Evolutionary conservation across 2,329 filamentous ascomycete species (phyloP), one percentile per base, ranked within the genome.

Genomic region (Aspergillus tanneri): DNA sequence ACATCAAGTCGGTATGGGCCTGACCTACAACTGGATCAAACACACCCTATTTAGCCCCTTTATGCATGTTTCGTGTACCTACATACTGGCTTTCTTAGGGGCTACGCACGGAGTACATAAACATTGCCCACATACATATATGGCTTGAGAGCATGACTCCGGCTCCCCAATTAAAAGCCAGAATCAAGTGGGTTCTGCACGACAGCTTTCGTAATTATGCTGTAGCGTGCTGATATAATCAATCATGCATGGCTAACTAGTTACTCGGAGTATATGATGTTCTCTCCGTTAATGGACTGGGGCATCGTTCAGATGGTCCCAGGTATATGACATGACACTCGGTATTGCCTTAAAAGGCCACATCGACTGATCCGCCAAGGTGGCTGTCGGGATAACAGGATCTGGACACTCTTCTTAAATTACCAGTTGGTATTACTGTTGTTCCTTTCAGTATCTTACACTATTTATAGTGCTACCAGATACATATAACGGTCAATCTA

Each of bases 261-360:
- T n/a, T n/a, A n/a, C n/a, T n/a, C n/a, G n/a, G n/a, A n/a, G n/a
- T n/a, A n/a, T n/a, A n/a, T n/a, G n/a, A n/a, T n/a, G n/a, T n/a
- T n/a, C n/a, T n/a, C n/a, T n/a, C n/a, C n/a, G n/a, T n/a, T n/a
- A n/a, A 21, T 22, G n/a, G 18, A 43, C 18, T 4, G 16, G 25
- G 42, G 4, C 30, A 18, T 35, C 16, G 16, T 6, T 36, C 9
- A 36, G 32, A 6, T 9, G 10, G 10, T 36, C 10, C 11, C 27
- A 28, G 27, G 11, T 9, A n/a, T n/a, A 28, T 10, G 11, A 10
- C 27, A 11, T 28, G 27, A n/a, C 11, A 28, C 3, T 32, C 16
- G 28, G n/a, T n/a, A n/a, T n/a, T 32, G 28, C 28, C n/a, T 10
- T 12, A 46, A 54, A 50, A 57, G 55, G 55, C 55, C 55, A 57